A percentile compares a stretch with the other conserved stretches of the same genome.
Conservation (phyloP, 2,329 filamentous ascomycete genomes). For the Beauveria caledonica region DNA sequence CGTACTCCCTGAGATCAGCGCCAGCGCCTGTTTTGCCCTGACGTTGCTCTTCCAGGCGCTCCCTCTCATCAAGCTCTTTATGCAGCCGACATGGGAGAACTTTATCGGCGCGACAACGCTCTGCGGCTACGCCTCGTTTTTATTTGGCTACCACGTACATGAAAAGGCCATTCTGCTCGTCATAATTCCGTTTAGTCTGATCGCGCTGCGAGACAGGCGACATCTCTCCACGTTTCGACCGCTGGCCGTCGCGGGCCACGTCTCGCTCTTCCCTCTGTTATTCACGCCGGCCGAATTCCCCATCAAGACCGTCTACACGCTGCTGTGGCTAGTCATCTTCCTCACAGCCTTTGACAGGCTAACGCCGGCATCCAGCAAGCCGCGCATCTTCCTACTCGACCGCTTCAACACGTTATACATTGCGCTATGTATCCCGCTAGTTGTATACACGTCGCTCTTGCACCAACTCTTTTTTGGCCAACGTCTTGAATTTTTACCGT, state of each 20-base stretch:
- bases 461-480: conserved; percentile 79
- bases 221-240: conserved; percentile 89
- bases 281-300: conserved; percentile 92
- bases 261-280: conserved; percentile 87
- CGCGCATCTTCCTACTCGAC: conserved; percentile 84
- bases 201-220: conserved; percentile 81
- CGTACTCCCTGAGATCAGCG: conserved; percentile 78
- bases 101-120: conserved; percentile 87
- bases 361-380: conserved; percentile 70
- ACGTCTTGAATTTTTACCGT: conserved; percentile 77
- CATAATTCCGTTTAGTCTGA: conserved; percentile 88
- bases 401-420: conserved; percentile 87
- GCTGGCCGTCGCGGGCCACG: conserved; percentile 84
- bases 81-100: conserved; percentile 72
- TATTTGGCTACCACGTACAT: conserved; percentile 98
- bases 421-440: conserved; percentile 77
- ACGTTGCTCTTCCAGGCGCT: conserved; percentile 77
- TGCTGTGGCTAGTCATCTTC: conserved; percentile 85
- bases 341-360: conserved; percentile 79
- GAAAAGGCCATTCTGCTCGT: conserved; percentile 94
- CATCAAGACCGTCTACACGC: conserved; percentile 86
- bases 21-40: conserved; percentile 69
- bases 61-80: conserved; percentile 74
- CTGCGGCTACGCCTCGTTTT: conserved; percentile 91
- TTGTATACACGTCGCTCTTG: conserved; percentile 77